A percentile compares a stretch with the other conserved stretches of the same genome.
Evolutionary conservation across 1,284 basidiomycete species (phyloP).

Genomic region (Laetiporus sulphureus): DNA sequence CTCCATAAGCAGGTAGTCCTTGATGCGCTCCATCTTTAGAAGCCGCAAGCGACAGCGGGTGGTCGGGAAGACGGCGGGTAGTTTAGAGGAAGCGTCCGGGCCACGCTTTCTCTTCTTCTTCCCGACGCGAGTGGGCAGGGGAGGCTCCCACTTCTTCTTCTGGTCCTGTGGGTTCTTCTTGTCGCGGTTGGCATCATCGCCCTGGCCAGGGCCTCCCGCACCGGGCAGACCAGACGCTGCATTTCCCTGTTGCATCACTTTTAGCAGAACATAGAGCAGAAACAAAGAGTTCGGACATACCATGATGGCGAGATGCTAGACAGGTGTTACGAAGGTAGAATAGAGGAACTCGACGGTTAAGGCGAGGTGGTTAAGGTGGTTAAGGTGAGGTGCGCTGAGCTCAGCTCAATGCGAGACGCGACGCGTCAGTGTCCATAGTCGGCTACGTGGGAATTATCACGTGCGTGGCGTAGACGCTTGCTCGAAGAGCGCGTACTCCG

Average conservation of each 20-base stretch:
- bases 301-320: too few relatives aligned
- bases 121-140: slow-evolving; percentile 94
- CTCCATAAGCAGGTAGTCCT: slow-evolving; percentile 96
- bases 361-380: not conserved
- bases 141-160: slow-evolving; percentile 99
- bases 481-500: not conserved
- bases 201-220: slow-evolving; percentile 29
- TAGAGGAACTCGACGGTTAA: too few relatives aligned
- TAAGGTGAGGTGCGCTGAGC: not conserved
- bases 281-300: not conserved
- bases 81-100: slow-evolving; percentile 86
- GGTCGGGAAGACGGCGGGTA: slow-evolving; percentile 91
- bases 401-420: slow-evolving; percentile 22
- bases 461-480: not conserved
- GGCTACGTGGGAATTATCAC: slow-evolving; percentile 4
- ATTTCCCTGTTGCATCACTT: slow-evolving; percentile 84
- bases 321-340: not conserved
- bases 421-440: slow-evolving; percentile 66
- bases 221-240: slow-evolving; percentile 66
- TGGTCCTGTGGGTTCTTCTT: slow-evolving; percentile 65
- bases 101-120: slow-evolving; percentile 94
- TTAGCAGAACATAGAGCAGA: too few relatives aligned
- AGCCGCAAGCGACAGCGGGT: slow-evolving; percentile 95
- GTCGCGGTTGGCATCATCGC: slow-evolving; percentile 51
- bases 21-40: slow-evolving; percentile 96